These are phyloP conservation scores for Eucalyptus cloeziana DNA, from an alignment of 345 rosid genomes.

Conservation along the genomic window DNA sequence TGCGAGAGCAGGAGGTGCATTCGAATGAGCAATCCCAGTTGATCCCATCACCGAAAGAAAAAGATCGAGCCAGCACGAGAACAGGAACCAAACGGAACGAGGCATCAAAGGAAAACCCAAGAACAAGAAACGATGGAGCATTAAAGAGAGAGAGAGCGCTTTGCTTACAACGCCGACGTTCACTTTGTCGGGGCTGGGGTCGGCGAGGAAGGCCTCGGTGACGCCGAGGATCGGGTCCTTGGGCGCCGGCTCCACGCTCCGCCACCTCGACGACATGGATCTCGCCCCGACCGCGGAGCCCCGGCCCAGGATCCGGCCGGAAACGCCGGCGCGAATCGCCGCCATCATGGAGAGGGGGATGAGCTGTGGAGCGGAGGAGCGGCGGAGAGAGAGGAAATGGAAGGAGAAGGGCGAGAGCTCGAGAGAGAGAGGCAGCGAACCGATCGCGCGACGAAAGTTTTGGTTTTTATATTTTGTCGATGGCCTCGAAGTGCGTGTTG, in stretches of 20 bases:
- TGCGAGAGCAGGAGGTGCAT: neutral
- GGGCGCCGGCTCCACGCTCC: conserved; percentile 76
- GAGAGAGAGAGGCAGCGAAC: neutral
- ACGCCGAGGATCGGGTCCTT: conserved; percentile 97
- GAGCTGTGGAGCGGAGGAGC: neutral
- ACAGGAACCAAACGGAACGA: neutral
- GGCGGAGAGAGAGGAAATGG: neutral
- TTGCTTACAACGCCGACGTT: conserved; percentile 89
- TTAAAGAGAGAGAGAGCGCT: neutral
- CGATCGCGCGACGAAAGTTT: neutral
- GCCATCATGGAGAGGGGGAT: neutral
- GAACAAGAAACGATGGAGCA: neutral
- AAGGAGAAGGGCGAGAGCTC: neutral
- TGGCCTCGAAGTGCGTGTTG: neutral
- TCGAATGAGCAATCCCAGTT: neutral
- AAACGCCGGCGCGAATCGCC: neutral
- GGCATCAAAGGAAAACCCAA: neutral
- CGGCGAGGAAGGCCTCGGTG: conserved; percentile 94
- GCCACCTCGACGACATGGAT: conserved; percentile 85
- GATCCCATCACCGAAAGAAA: neutral
- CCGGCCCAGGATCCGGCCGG: conserved; percentile 8
- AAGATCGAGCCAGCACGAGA: neutral
- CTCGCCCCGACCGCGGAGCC: conserved; percentile 26
- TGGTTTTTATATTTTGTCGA: neutral
- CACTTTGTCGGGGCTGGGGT: conserved; percentile 70